Conservation (phyloP, 495 filamentous ascomycete species). For the Annulohypoxylon nitens region DNA sequence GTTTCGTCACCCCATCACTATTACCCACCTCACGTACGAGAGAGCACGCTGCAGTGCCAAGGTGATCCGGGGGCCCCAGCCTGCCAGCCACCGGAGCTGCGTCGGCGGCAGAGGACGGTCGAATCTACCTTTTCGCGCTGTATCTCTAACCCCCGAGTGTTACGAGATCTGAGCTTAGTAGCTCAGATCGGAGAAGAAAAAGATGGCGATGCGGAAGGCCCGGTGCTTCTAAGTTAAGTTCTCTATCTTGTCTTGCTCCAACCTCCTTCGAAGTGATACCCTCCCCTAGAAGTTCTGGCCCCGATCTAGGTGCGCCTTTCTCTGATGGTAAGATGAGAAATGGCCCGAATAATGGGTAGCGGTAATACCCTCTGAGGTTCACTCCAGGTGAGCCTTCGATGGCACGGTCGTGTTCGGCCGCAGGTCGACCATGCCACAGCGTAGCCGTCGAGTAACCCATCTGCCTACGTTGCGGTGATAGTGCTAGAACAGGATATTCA, state of each 20-base stretch:
- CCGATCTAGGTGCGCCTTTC: constrained; percentile 12
- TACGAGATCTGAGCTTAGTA: constrained; percentile 7
- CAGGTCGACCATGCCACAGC: constrained; percentile 29
- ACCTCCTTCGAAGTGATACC: constrained; percentile 20
- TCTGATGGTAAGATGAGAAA: constrained; percentile 14
- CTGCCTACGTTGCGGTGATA: constrained; percentile 20
- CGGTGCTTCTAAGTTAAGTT: not conserved
- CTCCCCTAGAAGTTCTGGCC: constrained; percentile 23
- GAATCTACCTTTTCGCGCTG: not conserved
- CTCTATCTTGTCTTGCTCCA: not conserved
- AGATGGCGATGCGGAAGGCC: constrained; percentile 1
- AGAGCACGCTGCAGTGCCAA: constrained; percentile 20
- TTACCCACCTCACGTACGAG: constrained; percentile 22
- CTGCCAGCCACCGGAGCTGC: constrained; percentile 1
- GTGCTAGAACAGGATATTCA: constrained; percentile 15
- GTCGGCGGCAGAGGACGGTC: not conserved
- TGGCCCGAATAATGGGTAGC: constrained; percentile 22
- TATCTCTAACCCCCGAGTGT: not conserved
- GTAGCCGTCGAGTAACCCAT: constrained; percentile 30
- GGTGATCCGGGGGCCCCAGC: not conserved
- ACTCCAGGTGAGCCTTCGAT: constrained; percentile 17
- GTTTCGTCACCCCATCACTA: constrained; percentile 16
- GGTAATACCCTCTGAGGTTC: constrained; percentile 26
- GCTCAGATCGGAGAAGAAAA: constrained; percentile 4
- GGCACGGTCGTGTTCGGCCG: constrained; percentile 26